Evolutionary conservation across 202 grass and related monocot species (phyloP).

Genomic region (Cymbopogon flexuosus): DNA sequence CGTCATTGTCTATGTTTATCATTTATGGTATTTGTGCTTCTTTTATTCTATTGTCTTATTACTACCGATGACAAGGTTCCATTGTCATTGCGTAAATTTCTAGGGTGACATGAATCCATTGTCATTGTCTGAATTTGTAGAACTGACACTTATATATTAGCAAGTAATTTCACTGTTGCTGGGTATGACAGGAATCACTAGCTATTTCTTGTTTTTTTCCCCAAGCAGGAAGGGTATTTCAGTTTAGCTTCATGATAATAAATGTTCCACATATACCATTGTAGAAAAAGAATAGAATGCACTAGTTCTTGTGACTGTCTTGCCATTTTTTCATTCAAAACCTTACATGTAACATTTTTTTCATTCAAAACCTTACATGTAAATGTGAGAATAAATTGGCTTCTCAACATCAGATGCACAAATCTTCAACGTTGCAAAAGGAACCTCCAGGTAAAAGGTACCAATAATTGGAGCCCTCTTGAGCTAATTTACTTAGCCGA

Average conservation of each 20-base stretch:
- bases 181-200: no score
- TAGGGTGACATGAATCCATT: neutral
- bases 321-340: no score
- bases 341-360: no score
- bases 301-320: neutral
- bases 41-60: neutral
- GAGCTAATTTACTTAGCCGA: constrained; percentile 1
- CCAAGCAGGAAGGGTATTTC: no score
- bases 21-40: neutral
- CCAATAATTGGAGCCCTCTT: neutral
- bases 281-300: neutral
- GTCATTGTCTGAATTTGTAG: no score
- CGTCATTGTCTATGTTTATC: no score
- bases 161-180: no score
- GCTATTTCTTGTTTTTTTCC: no score
- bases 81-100: no score
- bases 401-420: neutral
- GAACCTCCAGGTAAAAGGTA: neutral
- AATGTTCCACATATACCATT: no score
- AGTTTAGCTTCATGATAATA: no score
- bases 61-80: neutral
- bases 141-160: neutral
- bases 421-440: neutral
- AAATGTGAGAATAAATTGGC: neutral
- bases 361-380: neutral